Conservation (phyloP, 441 rosid genomes). For the Jatropha multifida region DNA sequence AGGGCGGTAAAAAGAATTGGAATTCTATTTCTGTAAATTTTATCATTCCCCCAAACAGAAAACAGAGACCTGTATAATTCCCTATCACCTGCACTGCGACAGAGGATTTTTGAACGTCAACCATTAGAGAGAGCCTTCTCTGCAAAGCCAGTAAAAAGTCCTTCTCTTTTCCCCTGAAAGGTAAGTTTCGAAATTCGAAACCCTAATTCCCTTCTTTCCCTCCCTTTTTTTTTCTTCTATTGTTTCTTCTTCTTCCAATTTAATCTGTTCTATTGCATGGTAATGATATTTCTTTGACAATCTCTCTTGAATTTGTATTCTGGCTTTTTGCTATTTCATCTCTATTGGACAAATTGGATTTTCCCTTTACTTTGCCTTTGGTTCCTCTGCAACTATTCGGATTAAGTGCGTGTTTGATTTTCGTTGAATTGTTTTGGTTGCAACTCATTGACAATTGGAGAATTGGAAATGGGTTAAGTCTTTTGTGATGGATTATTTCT, state of each 20-base stretch:
- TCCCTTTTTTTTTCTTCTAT: background rate
- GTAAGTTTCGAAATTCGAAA: conserved; percentile 12
- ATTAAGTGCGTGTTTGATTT: conserved; percentile 8
- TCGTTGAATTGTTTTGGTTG: background rate
- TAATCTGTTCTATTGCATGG: background rate
- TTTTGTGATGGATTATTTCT: background rate
- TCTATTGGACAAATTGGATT: no score
- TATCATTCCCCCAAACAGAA: background rate
- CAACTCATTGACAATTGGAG: background rate
- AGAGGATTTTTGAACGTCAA: background rate
- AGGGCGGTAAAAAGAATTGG: background rate
- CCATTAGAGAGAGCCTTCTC: background rate
- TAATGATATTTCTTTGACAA: background rate
- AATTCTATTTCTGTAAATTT: background rate
- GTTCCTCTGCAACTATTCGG: background rate
- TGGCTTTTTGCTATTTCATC: no score
- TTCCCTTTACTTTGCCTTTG: background rate
- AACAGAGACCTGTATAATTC: background rate
- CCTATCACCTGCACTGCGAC: background rate
- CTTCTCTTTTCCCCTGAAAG: background rate
- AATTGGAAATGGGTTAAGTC: conserved; percentile 5
- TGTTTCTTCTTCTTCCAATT: no score
- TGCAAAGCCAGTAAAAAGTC: no score
- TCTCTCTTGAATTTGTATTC: background rate
- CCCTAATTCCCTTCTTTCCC: conserved; percentile 8